Percentiles rank a stretch among this genome's conserved stretches.
These are phyloP conservation scores for Pilaira anomala DNA, from an alignment of 192 early-diverging fungal species.

Conservation along the genomic window DNA sequence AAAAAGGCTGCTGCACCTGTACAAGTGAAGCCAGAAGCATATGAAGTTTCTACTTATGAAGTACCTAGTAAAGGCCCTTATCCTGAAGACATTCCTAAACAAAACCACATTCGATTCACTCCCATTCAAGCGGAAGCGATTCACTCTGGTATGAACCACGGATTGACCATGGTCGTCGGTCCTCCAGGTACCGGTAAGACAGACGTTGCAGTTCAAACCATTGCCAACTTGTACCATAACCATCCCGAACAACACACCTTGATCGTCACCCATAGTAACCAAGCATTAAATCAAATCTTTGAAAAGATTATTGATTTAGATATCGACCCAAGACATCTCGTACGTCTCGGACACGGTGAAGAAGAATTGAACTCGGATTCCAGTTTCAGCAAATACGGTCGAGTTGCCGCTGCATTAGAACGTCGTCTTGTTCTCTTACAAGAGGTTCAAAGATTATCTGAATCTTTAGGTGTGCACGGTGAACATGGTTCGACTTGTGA, in stretches of 20 bases:
- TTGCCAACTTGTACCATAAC: conserved; percentile 93
- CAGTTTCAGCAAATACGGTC: conserved; percentile 89
- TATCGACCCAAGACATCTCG: conserved; percentile 90
- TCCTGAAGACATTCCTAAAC: conserved; percentile 61
- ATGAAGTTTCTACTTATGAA: conserved; percentile 64
- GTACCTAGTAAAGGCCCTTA: conserved; percentile 71
- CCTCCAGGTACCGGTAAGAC: conserved; percentile 99
- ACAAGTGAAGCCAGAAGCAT: conserved; percentile 36
- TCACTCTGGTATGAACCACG: conserved; percentile 76
- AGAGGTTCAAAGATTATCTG: conserved; percentile 75
- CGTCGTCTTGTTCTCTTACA: conserved; percentile 69
- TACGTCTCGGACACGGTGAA: conserved; percentile 93
- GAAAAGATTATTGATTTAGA: conserved; percentile 84
- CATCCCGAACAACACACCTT: conserved; percentile 87
- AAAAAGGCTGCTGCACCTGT: conserved; percentile 32
- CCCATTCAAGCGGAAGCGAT: conserved; percentile 84
- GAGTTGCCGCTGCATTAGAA: conserved; percentile 87
- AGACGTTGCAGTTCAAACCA: conserved; percentile 95
- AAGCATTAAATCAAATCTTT: conserved; percentile 98
- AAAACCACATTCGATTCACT: conserved; percentile 83
- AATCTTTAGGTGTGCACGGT: conserved; percentile 71
- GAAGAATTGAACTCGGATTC: conserved; percentile 81
- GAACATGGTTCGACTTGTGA: conserved; percentile 92
- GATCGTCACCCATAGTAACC: conserved; percentile 94
- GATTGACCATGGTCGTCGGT: conserved; percentile 92